phyloP scores from a whole-genome alignment of 768 basidiomycete genomes.

The Suillus subaureus region DNA sequence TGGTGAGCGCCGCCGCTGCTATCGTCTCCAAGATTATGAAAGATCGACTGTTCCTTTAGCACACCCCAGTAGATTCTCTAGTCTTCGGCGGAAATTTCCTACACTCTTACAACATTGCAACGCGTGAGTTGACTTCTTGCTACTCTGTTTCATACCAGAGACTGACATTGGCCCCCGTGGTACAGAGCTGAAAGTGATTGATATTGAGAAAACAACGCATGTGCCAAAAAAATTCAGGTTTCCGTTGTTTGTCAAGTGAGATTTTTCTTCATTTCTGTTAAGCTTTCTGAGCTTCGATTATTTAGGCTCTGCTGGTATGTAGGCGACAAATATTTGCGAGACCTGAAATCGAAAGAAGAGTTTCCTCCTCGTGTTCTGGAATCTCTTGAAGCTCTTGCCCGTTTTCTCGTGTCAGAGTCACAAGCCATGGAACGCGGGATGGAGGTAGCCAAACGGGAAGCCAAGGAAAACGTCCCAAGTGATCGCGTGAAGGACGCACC shows the following conservation, averaged over 20 bases:
- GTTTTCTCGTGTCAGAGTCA: slow-evolving; percentile 79
- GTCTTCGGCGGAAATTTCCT: slow-evolving; percentile 98
- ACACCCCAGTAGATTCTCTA: slow-evolving; percentile 89
- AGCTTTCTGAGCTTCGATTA: slow-evolving; percentile 8
- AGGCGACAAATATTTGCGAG: slow-evolving; percentile 76
- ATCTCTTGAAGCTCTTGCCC: slow-evolving; percentile 70
- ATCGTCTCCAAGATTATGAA: slow-evolving; percentile 10
- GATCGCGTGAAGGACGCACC: slow-evolving; percentile 84
- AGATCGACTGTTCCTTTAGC: slow-evolving; percentile 43
- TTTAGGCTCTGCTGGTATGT: slow-evolving; percentile 88
- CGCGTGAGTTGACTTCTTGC: slow-evolving; percentile 56
- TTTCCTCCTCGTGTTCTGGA: slow-evolving; percentile 63
- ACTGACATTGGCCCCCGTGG: slow-evolving; percentile 14
- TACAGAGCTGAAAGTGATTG: slow-evolving; percentile 81
- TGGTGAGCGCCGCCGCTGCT: slow-evolving; percentile 54
- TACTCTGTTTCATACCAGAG: slow-evolving; percentile 7
- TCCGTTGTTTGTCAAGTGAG: slow-evolving; percentile 76
- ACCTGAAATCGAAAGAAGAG: slow-evolving; percentile 61
- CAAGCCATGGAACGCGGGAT: slow-evolving; percentile 69
- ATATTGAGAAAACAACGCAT: slow-evolving; percentile 90
- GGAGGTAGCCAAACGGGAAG: slow-evolving; percentile 74
- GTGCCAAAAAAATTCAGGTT: slow-evolving; percentile 93
- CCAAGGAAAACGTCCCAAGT: slow-evolving; percentile 76
- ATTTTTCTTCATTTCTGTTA: slow-evolving; percentile 22
- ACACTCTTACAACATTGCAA: slow-evolving; percentile 87